phyloP scores from a whole-genome alignment of 2,329 filamentous ascomycete genomes.

The Phoma herbarum region DNA sequence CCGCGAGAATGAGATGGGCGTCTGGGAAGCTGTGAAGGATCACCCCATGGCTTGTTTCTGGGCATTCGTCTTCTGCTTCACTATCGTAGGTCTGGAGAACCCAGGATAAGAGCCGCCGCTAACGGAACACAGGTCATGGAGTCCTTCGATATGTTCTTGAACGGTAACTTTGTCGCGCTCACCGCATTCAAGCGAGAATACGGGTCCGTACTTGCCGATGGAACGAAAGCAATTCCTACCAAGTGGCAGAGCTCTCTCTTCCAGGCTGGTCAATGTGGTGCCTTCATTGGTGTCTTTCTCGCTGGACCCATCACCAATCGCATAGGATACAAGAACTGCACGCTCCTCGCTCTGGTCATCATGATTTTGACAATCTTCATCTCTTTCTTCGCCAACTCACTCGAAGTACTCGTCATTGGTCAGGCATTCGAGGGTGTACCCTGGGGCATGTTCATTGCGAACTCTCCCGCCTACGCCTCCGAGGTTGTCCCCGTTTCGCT shows the following conservation, averaged over 20 bases:
- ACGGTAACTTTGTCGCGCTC: conserved; percentile 66
- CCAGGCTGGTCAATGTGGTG: conserved; percentile 64
- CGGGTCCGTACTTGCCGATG: conserved; percentile 53
- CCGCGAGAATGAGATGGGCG: conserved; percentile 60
- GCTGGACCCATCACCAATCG: conserved; percentile 66
- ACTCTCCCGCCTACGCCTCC: conserved; percentile 67
- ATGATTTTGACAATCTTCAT: conserved; percentile 68
- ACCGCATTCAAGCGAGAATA: conserved; percentile 57
- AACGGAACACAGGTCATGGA: conserved; percentile 65
- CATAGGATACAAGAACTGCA: conserved; percentile 67
- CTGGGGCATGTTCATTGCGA: conserved; percentile 71
- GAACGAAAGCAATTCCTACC: conserved; percentile 55
- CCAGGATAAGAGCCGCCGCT: not conserved
- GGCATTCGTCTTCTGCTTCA: conserved; percentile 64
- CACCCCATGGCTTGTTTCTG: conserved; percentile 64
- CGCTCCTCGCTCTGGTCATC: conserved; percentile 60
- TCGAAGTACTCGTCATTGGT: conserved; percentile 58
- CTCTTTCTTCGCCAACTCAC: conserved; percentile 63
- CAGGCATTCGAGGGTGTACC: conserved; percentile 69
- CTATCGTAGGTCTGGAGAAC: conserved; percentile 54
- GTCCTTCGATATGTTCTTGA: conserved; percentile 69
- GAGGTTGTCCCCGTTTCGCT: conserved; percentile 69
- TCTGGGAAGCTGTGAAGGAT: conserved; percentile 58
- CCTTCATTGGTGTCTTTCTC: conserved; percentile 67
- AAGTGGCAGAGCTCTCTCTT: conserved; percentile 68